Evolutionary conservation across 1,284 basidiomycete genomes (phyloP), one percentile per base, ranked within the genome.

Genomic region (Trametes polyzona): DNA sequence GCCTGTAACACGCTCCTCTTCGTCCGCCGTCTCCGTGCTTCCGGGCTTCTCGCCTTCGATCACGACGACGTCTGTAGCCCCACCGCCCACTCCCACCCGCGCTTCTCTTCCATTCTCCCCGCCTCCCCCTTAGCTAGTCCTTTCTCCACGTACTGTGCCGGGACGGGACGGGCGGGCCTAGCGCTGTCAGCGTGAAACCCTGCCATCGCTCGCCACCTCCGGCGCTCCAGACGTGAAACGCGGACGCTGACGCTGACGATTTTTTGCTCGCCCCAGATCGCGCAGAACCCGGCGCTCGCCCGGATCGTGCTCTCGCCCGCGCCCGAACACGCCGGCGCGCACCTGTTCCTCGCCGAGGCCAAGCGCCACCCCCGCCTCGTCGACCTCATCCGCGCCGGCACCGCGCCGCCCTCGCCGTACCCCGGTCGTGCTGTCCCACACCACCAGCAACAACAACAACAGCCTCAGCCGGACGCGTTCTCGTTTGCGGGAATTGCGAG

Each of bases 341-440:
- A 71, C 59, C 61, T 69, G 37, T 71, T 69, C 64, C 61, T 71
- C 53, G 57, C 64, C 21, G 65, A 68, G 59, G 69, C 69, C 14
- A 61, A 63, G 52, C 65, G 65, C 43, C 64, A 70, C 61, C 55
- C 65, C 33, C 64, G 67, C n/a, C 63, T 71, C 52, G 57, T 69
- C 40, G 67, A 63, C 37, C 67, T 71, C 60, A 65, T 71, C 61
- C 59, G 58, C 52, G 65, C 67, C 48, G 69, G 68, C 49, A 62
- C 62, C 5, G 60, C 65, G 33, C 44, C 61, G 17, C 47, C 40
- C 37, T 39, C 48, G 24, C 47, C 52, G 4, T 9, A n/a, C 0
- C 55, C 47, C 23, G 4, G n/a, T 2, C n/a, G n/a, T n/a, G n/a
- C n/a, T n/a, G n/a, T 29, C 23, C 39, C 44, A 17, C 35, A 21